Evolutionary conservation across 179 eudicot species (phyloP).

Genomic region (Heliamphora pulchella): DNA sequence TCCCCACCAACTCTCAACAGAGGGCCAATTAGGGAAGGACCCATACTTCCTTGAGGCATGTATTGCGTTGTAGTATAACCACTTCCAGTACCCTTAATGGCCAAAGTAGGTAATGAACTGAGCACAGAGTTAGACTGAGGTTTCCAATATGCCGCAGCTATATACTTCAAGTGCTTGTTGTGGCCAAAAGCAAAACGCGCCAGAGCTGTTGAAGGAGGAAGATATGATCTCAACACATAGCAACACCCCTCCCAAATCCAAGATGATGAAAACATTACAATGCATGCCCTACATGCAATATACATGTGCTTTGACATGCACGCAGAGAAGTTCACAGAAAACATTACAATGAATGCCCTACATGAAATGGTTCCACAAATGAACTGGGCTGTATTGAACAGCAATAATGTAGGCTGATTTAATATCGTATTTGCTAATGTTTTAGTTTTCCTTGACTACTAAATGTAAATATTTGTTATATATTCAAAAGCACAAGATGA

Average conservation of each 20-base stretch:
- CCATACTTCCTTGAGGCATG: constrained; percentile 48
- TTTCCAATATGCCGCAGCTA: constrained; percentile 80
- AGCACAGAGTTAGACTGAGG: constrained; percentile 68
- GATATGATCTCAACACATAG: neutral
- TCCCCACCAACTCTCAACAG: constrained; percentile 60
- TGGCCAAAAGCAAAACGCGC: constrained; percentile 93
- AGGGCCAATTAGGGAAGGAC: constrained; percentile 66
- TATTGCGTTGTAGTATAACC: constrained; percentile 64
- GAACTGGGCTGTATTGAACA: no score
- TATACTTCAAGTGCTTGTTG: constrained; percentile 79
- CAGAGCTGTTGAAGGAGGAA: constrained; percentile 53
- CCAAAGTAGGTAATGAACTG: constrained; percentile 53
- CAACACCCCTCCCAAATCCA: neutral
- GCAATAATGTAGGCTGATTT: neutral
- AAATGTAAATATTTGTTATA: neutral
- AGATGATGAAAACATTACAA: neutral
- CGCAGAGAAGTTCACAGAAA: neutral
- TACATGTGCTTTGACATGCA: neutral
- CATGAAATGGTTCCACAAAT: neutral
- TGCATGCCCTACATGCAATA: neutral
- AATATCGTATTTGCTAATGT: neutral
- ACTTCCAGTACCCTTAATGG: constrained; percentile 51
- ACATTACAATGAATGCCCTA: neutral
- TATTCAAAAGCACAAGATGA: neutral
- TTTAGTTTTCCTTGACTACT: neutral